Percentiles rank a stretch among this genome's conserved stretches.
Evolutionary conservation across 495 filamentous ascomycete species (phyloP).

Genomic region (Daldinia grandis): DNA sequence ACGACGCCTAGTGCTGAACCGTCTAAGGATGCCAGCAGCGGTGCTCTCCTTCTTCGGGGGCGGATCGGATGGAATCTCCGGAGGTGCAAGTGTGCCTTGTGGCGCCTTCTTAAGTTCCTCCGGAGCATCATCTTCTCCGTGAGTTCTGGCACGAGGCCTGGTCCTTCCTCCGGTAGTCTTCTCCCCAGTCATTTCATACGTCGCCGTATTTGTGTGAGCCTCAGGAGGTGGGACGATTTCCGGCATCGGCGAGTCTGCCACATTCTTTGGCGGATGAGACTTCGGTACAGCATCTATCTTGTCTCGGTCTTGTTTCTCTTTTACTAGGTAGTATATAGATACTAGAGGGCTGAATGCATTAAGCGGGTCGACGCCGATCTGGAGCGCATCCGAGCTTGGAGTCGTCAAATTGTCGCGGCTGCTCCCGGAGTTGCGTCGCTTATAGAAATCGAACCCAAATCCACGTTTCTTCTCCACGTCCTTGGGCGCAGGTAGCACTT

Average conservation of each 20-base stretch:
- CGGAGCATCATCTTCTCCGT: slow-evolving; percentile 91
- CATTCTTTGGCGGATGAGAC: slow-evolving; percentile 64
- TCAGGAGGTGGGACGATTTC: slow-evolving; percentile 82
- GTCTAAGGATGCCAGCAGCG: slow-evolving; percentile 83
- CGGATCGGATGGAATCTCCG: slow-evolving; percentile 66
- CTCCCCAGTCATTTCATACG: slow-evolving; percentile 85
- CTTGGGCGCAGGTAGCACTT: slow-evolving; percentile 67
- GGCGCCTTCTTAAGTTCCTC: slow-evolving; percentile 77
- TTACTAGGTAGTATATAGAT: slow-evolving; percentile 95
- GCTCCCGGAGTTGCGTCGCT: slow-evolving; percentile 84
- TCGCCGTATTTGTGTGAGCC: slow-evolving; percentile 86
- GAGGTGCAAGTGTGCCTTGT: slow-evolving; percentile 56
- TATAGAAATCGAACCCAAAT: slow-evolving; percentile 96
- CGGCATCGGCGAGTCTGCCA: slow-evolving; percentile 56
- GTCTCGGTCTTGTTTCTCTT: slow-evolving; percentile 92
- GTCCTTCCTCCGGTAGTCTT: slow-evolving; percentile 78
- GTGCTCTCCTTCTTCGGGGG: slow-evolving; percentile 84
- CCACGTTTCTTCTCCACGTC: slow-evolving; percentile 83
- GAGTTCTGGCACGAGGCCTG: slow-evolving; percentile 86
- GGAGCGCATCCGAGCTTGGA: slow-evolving; percentile 82
- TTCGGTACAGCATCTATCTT: slow-evolving; percentile 67
- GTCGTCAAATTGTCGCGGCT: slow-evolving; percentile 91
- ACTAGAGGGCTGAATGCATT: slow-evolving; percentile 94
- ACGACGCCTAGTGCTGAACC: slow-evolving; percentile 85
- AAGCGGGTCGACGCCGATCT: slow-evolving; percentile 83